A percentile compares a stretch with the other conserved stretches of the same genome.
Conservation (phyloP, 2,329 filamentous ascomycete genomes). For the Aspergillus fumigatiaffinis region DNA sequence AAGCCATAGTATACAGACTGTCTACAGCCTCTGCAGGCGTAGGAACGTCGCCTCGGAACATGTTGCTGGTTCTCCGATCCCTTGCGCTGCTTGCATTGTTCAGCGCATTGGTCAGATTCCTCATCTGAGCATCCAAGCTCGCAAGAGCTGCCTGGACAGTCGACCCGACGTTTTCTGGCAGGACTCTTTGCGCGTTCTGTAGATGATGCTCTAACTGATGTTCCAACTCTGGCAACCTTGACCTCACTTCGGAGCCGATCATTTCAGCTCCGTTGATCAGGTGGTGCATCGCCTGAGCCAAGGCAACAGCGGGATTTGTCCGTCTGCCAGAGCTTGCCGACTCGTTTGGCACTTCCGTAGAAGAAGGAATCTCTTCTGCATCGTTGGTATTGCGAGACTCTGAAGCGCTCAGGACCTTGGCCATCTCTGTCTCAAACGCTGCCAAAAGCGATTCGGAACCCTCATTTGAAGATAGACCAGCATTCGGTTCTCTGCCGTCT, state of each 20-base stretch:
- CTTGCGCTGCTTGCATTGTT: slow-evolving; percentile 35
- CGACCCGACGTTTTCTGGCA: slow-evolving; percentile 35
- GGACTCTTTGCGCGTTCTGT: slow-evolving; percentile 28
- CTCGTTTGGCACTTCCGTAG: slow-evolving; percentile 9
- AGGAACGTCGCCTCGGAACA: slow-evolving; percentile 33
- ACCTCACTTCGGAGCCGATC: slow-evolving; percentile 33
- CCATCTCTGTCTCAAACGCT: slow-evolving; percentile 39
- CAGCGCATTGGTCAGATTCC: slow-evolving; percentile 32
- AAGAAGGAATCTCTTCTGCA: slow-evolving; percentile 9
- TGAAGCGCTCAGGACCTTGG: slow-evolving; percentile 28
- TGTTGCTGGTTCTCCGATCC: slow-evolving; percentile 32
- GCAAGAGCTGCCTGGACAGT: slow-evolving; percentile 34
- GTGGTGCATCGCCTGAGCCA: slow-evolving; percentile 31
- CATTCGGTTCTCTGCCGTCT: not conserved
- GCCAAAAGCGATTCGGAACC: slow-evolving; percentile 32
- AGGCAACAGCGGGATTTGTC: slow-evolving; percentile 26
- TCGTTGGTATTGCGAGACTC: slow-evolving; percentile 8
- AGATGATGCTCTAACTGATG: slow-evolving; percentile 36
- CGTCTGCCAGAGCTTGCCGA: slow-evolving; percentile 10
- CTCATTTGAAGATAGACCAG: slow-evolving; percentile 13
- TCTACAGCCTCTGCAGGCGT: slow-evolving; percentile 35
- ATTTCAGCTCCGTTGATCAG: slow-evolving; percentile 33
- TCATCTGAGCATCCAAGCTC: slow-evolving; percentile 36
- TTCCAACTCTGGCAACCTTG: slow-evolving; percentile 37
- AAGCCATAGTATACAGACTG: slow-evolving; percentile 37